phyloP scores from a whole-genome alignment of 306 rosid species.

The Fragaria vesca region DNA sequence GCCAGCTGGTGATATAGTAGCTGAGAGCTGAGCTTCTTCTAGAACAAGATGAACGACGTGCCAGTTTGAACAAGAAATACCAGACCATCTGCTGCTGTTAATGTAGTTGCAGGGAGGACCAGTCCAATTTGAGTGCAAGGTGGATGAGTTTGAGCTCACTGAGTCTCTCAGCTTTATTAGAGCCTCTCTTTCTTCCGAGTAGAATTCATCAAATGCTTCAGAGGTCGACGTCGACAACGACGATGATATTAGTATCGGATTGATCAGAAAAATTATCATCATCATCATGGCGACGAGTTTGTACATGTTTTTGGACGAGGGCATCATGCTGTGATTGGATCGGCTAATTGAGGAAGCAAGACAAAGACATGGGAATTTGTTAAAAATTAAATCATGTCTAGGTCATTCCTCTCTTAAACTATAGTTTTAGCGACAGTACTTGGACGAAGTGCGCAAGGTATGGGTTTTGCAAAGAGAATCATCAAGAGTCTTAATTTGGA shows the following conservation, averaged over 20 bases:
- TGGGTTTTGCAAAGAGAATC: neutral
- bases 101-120: slow-evolving; percentile 60
- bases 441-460: slow-evolving; percentile 6
- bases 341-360: neutral
- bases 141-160: slow-evolving; percentile 35
- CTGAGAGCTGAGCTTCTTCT: slow-evolving; percentile 51
- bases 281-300: neutral
- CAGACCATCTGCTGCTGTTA: slow-evolving; percentile 53
- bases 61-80: slow-evolving; percentile 54
- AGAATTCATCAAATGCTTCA: slow-evolving; percentile 18
- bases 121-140: slow-evolving; percentile 66
- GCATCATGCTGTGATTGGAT: slow-evolving; percentile 34
- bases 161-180: slow-evolving; percentile 52
- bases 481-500: neutral
- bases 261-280: slow-evolving; percentile 8
- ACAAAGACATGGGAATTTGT: slow-evolving; percentile 28
- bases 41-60: slow-evolving; percentile 54
- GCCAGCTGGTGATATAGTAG: slow-evolving; percentile 7
- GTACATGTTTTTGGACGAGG: slow-evolving; percentile 7
- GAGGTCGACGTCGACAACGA: neutral
- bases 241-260: slow-evolving; percentile 16
- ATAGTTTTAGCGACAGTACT: neutral
- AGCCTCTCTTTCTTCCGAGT: slow-evolving; percentile 61
- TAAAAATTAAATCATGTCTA: neutral
- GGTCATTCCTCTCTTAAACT: neutral